These are phyloP conservation scores for Kokia cookei DNA, from an alignment of 441 rosid genomes.

Conservation along the genomic window DNA sequence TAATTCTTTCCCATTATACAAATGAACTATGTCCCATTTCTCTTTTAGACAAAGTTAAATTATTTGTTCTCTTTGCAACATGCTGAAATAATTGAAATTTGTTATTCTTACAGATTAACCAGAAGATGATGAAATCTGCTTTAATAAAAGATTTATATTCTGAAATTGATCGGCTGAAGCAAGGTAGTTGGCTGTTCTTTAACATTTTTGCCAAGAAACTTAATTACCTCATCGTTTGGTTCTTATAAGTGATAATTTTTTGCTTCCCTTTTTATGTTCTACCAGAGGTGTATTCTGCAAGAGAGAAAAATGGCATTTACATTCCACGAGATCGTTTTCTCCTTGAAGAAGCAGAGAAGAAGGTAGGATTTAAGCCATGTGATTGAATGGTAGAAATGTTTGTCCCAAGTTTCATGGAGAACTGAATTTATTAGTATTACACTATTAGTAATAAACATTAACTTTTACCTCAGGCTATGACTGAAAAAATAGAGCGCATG, in stretches of 20 bases:
- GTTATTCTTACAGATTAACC: slow-evolving; percentile 62
- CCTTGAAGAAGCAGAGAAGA: slow-evolving; percentile 94
- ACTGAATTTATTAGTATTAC: slow-evolving; percentile 2
- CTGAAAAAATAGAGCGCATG: slow-evolving; percentile 94
- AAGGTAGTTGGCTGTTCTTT: slow-evolving; percentile 45
- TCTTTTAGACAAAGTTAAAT: slow-evolving; percentile 5
- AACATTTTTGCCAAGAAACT: slow-evolving; percentile 1
- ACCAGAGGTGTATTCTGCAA: slow-evolving; percentile 94
- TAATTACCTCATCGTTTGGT: not conserved
- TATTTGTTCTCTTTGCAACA: slow-evolving; percentile 12
- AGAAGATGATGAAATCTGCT: slow-evolving; percentile 99
- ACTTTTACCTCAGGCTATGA: slow-evolving; percentile 66
- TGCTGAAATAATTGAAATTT: slow-evolving; percentile 16
- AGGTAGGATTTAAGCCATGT: slow-evolving; percentile 39
- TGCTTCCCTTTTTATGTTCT: not conserved
- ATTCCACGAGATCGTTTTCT: slow-evolving; percentile 91
- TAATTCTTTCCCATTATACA: not conserved
- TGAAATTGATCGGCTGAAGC: slow-evolving; percentile 90
- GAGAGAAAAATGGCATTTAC: slow-evolving; percentile 97
- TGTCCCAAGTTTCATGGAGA: slow-evolving; percentile 5
- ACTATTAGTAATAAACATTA: slow-evolving; percentile 4
- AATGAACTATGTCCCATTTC: not conserved
- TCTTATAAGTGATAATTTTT: not conserved
- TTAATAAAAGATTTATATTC: slow-evolving; percentile 86
- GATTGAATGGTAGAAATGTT: not conserved